phyloP scores from a whole-genome alignment of 768 basidiomycete genomes.

The Trametes meyenii region DNA sequence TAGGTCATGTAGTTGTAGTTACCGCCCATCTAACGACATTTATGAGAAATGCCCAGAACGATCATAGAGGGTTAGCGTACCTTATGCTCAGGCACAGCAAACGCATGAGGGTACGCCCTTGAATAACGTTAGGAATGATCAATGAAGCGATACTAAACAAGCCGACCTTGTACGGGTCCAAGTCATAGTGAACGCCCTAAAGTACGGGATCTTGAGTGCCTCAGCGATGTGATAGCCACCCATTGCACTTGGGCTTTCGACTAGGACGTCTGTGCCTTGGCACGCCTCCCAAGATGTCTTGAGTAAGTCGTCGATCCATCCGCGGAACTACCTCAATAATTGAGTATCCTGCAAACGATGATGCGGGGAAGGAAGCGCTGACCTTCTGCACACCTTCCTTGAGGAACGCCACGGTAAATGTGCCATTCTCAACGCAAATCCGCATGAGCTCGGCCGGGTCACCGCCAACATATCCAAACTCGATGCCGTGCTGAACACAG shows the following conservation, averaged over 20 bases:
- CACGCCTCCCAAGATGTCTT: conserved; percentile 97
- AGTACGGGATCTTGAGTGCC: conserved; percentile 91
- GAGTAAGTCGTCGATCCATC: conserved; percentile 96
- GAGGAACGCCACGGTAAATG: conserved; percentile 93
- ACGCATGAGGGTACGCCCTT: conserved; percentile 95
- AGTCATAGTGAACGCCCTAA: conserved; percentile 95
- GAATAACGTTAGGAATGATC: neutral
- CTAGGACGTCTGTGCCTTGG: conserved; percentile 88
- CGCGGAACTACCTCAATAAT: conserved; percentile 70
- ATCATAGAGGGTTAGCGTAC: conserved; percentile 39
- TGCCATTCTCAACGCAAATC: conserved; percentile 97
- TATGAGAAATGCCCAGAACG: neutral
- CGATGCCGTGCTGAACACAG: conserved; percentile 81
- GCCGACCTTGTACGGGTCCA: conserved; percentile 86
- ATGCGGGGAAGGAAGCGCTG: conserved; percentile 12
- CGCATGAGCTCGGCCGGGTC: conserved; percentile 98
- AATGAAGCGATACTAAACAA: neutral
- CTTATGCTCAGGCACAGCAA: conserved; percentile 96
- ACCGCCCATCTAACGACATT: conserved; percentile 76
- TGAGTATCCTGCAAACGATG: neutral
- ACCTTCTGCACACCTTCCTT: conserved; percentile 91
- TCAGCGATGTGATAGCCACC: conserved; percentile 97
- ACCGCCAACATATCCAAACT: conserved; percentile 91
- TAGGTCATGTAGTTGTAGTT: conserved; percentile 99
- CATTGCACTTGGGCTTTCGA: conserved; percentile 98